Conservation (phyloP, 1,284 basidiomycete species). For the Tilletiaria anomala region DNA sequence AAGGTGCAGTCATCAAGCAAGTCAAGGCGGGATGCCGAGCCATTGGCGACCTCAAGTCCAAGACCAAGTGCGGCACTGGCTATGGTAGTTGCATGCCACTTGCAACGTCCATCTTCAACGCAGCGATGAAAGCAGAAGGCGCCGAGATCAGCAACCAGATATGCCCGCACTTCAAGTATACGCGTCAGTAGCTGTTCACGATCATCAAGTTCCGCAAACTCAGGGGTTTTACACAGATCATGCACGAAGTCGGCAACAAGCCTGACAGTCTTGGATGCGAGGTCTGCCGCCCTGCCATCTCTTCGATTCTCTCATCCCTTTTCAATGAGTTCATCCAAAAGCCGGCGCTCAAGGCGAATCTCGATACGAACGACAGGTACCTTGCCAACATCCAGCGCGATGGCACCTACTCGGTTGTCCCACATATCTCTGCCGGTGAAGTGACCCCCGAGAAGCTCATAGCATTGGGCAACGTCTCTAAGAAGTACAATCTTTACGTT, state of each 20-base stretch:
- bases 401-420: constrained; percentile 59
- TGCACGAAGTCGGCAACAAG: constrained; percentile 47
- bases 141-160: constrained; percentile 51
- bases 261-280: constrained; percentile 54
- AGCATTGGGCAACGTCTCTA: constrained; percentile 55
- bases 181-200: constrained; percentile 55
- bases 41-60: constrained; percentile 51
- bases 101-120: constrained; percentile 48
- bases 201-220: constrained; percentile 56
- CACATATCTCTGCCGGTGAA: constrained; percentile 56
- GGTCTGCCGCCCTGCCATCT: constrained; percentile 58
- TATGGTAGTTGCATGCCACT: constrained; percentile 60
- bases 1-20: constrained; percentile 49
- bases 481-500: constrained; percentile 54
- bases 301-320: constrained; percentile 54
- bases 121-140: constrained; percentile 58
- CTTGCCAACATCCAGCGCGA: constrained; percentile 64
- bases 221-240: constrained; percentile 49
- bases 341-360: constrained; percentile 53
- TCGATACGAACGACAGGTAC: constrained; percentile 55
- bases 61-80: constrained; percentile 57
- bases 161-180: constrained; percentile 57
- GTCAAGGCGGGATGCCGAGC: constrained; percentile 48
- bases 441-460: constrained; percentile 57
- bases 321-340: constrained; percentile 58